These are phyloP conservation scores for Rhizomucor pusillus DNA, from an alignment of 371 early-diverging fungal genomes.

Conservation along the genomic window DNA sequence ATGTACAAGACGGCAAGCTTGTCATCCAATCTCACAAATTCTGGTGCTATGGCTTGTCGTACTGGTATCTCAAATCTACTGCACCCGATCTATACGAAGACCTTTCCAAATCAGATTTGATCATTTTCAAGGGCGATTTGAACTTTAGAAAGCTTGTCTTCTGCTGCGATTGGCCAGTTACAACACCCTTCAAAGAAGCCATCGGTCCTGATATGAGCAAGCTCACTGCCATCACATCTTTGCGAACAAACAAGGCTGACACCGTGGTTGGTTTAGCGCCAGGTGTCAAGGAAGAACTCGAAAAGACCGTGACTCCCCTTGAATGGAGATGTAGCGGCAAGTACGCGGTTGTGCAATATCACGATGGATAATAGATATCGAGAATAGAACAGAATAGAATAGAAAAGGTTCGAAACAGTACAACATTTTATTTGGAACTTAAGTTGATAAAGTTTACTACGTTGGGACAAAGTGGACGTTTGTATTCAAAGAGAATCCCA, in stretches of 20 bases:
- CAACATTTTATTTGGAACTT: no score
- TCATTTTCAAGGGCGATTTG: conserved; percentile 94
- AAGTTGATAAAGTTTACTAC: no score
- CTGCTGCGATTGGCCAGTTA: conserved; percentile 82
- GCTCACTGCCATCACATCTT: conserved; percentile 63
- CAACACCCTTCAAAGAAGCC: conserved; percentile 78
- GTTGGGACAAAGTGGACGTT: no score
- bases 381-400: no score
- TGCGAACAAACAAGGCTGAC: conserved; percentile 91
- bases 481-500: no score
- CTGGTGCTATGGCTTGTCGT: conserved; percentile 84
- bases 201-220: conserved; percentile 69
- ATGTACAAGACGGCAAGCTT: conserved; percentile 61
- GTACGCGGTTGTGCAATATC: conserved; percentile 71
- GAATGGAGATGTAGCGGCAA: conserved; percentile 76
- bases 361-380: not conserved
- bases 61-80: conserved; percentile 64
- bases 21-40: conserved; percentile 68
- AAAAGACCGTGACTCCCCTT: conserved; percentile 28
- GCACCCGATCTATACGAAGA: conserved; percentile 65
- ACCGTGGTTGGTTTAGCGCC: conserved; percentile 74
- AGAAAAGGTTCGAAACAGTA: no score
- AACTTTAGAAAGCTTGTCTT: conserved; percentile 93
- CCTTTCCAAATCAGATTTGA: conserved; percentile 56
- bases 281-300: conserved; percentile 61